Evolutionary conservation across 2,329 filamentous ascomycete genomes (phyloP).

Genomic region (Chaetothyriales sp.): DNA sequence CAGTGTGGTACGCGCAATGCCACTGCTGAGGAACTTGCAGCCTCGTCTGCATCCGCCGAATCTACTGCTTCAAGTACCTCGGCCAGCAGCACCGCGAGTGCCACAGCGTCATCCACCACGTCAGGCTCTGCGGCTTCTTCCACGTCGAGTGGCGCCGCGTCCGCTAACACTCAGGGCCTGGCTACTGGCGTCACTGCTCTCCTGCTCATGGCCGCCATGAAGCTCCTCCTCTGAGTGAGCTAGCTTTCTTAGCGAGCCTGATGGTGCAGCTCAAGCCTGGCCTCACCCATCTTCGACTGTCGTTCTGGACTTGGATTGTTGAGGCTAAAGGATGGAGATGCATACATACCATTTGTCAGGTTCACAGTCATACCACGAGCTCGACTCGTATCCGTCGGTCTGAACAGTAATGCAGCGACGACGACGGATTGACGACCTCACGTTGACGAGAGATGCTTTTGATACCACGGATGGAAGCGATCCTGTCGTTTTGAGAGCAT

Average conservation of each 20-base stretch:
- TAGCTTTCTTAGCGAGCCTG: neutral
- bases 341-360: neutral
- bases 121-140: conserved; percentile 21
- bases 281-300: neutral
- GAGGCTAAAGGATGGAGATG: neutral
- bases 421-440: neutral
- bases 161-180: conserved; percentile 34
- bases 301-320: neutral
- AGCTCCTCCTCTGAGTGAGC: conserved; percentile 40
- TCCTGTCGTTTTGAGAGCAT: neutral
- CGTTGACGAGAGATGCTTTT: neutral
- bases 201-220: conserved; percentile 43
- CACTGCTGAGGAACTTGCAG: conserved; percentile 21
- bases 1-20: conserved; percentile 42
- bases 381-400: neutral
- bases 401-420: neutral
- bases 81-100: conserved; percentile 21
- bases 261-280: neutral
- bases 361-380: neutral
- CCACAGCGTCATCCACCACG: conserved; percentile 23
- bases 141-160: conserved; percentile 30
- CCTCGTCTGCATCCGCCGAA: conserved; percentile 19
- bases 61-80: conserved; percentile 23
- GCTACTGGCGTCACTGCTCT: conserved; percentile 40
- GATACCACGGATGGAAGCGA: neutral